phyloP scores from a whole-genome alignment of 306 rosid species.

The Cucurbita argyrosperma region DNA sequence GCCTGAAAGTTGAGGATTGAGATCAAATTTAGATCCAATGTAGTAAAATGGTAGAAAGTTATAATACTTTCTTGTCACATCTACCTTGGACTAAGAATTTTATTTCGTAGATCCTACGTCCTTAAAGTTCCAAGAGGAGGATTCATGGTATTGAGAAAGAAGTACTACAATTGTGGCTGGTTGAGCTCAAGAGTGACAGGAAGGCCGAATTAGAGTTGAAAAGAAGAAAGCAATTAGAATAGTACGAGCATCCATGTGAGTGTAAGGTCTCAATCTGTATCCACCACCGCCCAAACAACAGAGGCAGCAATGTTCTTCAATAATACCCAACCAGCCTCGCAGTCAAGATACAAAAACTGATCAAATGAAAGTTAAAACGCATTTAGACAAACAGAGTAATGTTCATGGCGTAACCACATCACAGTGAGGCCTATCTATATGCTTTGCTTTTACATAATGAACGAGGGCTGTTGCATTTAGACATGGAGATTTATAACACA shows the following conservation, averaged over 20 bases:
- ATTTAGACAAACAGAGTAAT: not conserved
- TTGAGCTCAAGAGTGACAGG: not conserved
- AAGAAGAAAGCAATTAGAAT: not conserved
- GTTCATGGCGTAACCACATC: not conserved
- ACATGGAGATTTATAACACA: conserved; percentile 1
- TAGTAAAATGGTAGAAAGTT: no score
- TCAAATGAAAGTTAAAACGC: not conserved
- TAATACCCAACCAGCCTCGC: not conserved
- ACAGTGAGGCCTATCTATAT: not conserved
- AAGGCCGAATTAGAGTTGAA: not conserved
- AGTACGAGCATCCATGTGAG: not conserved
- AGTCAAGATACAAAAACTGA: not conserved
- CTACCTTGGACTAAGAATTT: no score
- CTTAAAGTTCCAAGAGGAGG: not conserved
- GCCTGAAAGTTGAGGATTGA: no score
- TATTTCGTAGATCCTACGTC: not conserved
- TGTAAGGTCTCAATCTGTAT: not conserved
- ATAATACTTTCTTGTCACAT: no score
- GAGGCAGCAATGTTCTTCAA: not conserved
- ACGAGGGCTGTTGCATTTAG: not conserved
- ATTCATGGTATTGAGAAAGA: no score
- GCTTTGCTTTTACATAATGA: not conserved
- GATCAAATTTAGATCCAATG: no score
- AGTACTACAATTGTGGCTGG: not conserved
- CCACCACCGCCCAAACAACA: not conserved